Percentiles rank a stretch among this genome's conserved stretches.
Evolutionary conservation across 2,329 filamentous ascomycete species (phyloP).

Genomic region (Fusarium liriodendri): DNA sequence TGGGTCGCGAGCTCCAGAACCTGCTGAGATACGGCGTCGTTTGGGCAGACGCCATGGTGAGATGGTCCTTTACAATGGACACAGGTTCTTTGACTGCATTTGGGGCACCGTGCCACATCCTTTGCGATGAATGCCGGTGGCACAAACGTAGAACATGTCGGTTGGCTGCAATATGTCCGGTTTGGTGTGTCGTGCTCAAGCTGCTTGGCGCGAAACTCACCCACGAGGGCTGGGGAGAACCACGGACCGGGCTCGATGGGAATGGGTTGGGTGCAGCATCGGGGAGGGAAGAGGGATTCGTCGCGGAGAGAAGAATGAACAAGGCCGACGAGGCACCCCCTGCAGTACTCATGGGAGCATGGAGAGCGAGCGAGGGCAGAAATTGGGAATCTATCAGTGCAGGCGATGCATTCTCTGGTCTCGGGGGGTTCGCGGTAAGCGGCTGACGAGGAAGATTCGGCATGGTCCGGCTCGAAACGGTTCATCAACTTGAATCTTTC

Average conservation of each 20-base stretch:
- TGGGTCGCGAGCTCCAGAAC: conserved; percentile 53
- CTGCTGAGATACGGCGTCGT: conserved; percentile 54
- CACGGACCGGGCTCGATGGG: conserved; percentile 47
- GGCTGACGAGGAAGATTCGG: neutral
- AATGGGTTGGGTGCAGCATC: conserved; percentile 61
- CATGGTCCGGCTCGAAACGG: neutral
- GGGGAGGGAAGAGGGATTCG: conserved; percentile 65
- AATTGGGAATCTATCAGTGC: neutral
- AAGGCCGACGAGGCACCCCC: conserved; percentile 56
- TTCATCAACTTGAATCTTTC: neutral
- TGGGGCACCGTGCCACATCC: conserved; percentile 53
- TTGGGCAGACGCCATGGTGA: conserved; percentile 61
- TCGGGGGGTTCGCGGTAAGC: neutral
- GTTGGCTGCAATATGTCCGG: conserved; percentile 61
- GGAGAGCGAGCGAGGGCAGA: conserved; percentile 14
- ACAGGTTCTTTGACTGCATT: conserved; percentile 61
- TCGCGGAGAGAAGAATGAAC: conserved; percentile 58
- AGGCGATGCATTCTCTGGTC: conserved; percentile 1
- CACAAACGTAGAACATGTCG: conserved; percentile 62
- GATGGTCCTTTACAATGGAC: conserved; percentile 57
- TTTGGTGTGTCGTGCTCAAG: conserved; percentile 61
- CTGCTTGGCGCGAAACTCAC: conserved; percentile 56
- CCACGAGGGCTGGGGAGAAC: conserved; percentile 50
- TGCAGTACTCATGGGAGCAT: conserved; percentile 64
- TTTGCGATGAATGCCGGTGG: conserved; percentile 42